phyloP scores from a whole-genome alignment of 1,284 basidiomycete species.

The Malassezia arunalokei region DNA sequence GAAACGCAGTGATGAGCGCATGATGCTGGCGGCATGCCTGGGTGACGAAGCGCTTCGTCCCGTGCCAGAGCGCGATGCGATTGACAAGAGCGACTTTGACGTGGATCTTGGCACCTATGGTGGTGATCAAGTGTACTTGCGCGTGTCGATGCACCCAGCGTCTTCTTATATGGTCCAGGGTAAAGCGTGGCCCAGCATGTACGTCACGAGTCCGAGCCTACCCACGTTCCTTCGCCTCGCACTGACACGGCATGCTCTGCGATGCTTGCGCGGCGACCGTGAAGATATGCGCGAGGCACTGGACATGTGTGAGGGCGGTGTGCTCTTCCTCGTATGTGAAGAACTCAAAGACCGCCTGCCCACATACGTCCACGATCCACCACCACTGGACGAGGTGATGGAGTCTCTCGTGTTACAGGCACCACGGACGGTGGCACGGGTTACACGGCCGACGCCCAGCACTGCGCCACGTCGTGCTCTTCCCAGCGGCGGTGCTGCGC shows the following conservation, averaged over 20 bases:
- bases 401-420: slow-evolving; percentile 22
- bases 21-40: slow-evolving; percentile 53
- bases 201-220: slow-evolving; percentile 59
- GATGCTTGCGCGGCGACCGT: slow-evolving; percentile 29
- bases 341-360: slow-evolving; percentile 53
- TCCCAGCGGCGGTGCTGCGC: background rate
- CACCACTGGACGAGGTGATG: slow-evolving; percentile 40
- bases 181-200: slow-evolving; percentile 58
- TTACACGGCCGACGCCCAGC: background rate
- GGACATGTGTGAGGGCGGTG: slow-evolving; percentile 58
- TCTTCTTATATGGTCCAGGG: slow-evolving; percentile 46
- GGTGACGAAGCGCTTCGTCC: slow-evolving; percentile 40
- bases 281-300: slow-evolving; percentile 53
- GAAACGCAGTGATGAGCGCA: slow-evolving; percentile 55
- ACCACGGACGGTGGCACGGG: slow-evolving; percentile 17
- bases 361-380: slow-evolving; percentile 37
- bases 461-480: background rate
- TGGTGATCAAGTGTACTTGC: slow-evolving; percentile 53
- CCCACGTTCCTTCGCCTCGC: slow-evolving; percentile 76
- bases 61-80: slow-evolving; percentile 24
- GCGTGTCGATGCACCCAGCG: slow-evolving; percentile 55
- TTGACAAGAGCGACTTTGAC: slow-evolving; percentile 44
- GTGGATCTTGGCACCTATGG: slow-evolving; percentile 30
- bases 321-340: slow-evolving; percentile 64
- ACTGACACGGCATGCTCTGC: slow-evolving; percentile 54